Evolutionary conservation across 495 filamentous ascomycete species (phyloP).

Genomic region (Aspergillus panamensis): DNA sequence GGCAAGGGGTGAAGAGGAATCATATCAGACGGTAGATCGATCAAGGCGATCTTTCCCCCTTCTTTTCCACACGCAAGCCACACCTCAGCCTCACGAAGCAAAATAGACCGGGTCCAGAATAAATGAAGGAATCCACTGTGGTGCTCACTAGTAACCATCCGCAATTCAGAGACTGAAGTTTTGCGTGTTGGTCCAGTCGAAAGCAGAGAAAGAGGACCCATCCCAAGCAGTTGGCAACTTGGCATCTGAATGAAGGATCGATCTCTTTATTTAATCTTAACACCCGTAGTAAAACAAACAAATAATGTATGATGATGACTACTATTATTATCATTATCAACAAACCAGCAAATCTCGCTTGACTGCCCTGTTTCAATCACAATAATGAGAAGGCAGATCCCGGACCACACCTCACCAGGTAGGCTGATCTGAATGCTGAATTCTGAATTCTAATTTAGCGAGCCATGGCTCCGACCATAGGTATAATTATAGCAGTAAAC

Average conservation of each 20-base stretch:
- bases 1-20: background rate
- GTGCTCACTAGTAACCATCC: background rate
- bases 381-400: too few species aligned
- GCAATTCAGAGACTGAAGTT: slow-evolving; percentile 1
- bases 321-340: slow-evolving; percentile 3
- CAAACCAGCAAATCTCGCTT: background rate
- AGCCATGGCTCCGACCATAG: background rate
- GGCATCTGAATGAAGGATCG: slow-evolving; percentile 6
- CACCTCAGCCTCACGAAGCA: slow-evolving; percentile 8
- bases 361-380: background rate
- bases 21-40: background rate
- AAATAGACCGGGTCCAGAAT: slow-evolving; percentile 11
- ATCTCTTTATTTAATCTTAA: slow-evolving; percentile 11
- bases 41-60: slow-evolving; percentile 1
- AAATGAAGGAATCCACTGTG: slow-evolving; percentile 3
- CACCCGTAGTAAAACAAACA: slow-evolving; percentile 6
- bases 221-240: background rate
- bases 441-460: background rate
- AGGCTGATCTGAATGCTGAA: background rate
- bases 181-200: slow-evolving; percentile 3
- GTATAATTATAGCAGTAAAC: slow-evolving; percentile 4
- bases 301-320: background rate
- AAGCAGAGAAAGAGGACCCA: slow-evolving; percentile 6
- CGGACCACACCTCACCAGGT: too few species aligned
- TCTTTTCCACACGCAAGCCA: background rate